phyloP scores from a whole-genome alignment of 2,329 filamentous ascomycete species.

The Exophiala alcalophila region DNA sequence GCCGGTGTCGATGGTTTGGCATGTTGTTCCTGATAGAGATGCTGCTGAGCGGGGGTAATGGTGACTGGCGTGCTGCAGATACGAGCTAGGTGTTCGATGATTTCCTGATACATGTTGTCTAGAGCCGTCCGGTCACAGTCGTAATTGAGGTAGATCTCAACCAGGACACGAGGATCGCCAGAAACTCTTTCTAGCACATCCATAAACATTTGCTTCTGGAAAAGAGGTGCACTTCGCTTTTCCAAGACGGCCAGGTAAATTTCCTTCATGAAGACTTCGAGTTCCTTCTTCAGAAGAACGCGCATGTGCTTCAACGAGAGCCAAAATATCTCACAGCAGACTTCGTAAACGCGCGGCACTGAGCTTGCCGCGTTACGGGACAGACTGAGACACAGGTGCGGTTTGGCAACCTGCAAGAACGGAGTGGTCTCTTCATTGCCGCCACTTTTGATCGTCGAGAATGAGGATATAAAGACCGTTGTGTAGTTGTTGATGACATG shows the following conservation, averaged over 20 bases:
- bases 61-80: constrained; percentile 76
- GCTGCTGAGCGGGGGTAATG: constrained; percentile 74
- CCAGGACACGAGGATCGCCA: constrained; percentile 79
- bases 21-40: constrained; percentile 78
- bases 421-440: constrained; percentile 77
- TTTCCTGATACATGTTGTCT: constrained; percentile 92
- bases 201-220: constrained; percentile 91
- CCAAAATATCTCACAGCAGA: constrained; percentile 97
- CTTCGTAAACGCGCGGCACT: constrained; percentile 86
- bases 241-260: constrained; percentile 92
- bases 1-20: constrained; percentile 57
- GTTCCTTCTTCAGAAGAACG: constrained; percentile 94
- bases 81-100: constrained; percentile 89
- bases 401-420: constrained; percentile 93
- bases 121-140: constrained; percentile 90
- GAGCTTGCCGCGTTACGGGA: constrained; percentile 94
- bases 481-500: constrained; percentile 94
- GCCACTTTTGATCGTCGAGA: constrained; percentile 87
- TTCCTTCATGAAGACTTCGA: constrained; percentile 96
- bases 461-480: constrained; percentile 81
- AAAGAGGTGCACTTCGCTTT: constrained; percentile 76
- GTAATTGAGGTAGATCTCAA: constrained; percentile 97
- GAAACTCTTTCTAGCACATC: constrained; percentile 79
- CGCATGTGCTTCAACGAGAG: constrained; percentile 92
- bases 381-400: constrained; percentile 91